Evolutionary conservation across 192 early-diverging fungal genomes (phyloP).

Genomic region (Coemansia umbellata): DNA sequence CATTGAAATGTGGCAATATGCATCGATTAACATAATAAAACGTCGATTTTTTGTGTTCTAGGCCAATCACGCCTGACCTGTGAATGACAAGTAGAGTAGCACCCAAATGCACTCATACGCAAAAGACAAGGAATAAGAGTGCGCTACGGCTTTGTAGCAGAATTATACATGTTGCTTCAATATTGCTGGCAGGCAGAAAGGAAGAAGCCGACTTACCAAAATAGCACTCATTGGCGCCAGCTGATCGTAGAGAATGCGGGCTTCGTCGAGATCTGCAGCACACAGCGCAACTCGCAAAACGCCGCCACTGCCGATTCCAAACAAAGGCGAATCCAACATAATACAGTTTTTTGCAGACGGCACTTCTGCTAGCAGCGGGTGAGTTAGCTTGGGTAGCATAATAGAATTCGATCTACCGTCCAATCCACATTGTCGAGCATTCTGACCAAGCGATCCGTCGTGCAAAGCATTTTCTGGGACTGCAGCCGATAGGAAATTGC

Average conservation of each 20-base stretch:
- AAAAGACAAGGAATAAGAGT: no score
- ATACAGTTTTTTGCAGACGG: constrained; percentile 62
- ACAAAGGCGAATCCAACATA: constrained; percentile 94
- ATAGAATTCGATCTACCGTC: constrained; percentile 29
- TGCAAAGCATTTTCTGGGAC: background rate
- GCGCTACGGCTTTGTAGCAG: no score
- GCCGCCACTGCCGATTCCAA: constrained; percentile 96
- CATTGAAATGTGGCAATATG: no score
- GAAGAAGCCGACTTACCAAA: constrained; percentile 54
- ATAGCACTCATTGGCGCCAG: constrained; percentile 88
- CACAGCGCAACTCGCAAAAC: constrained; percentile 91
- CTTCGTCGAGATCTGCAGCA: constrained; percentile 89
- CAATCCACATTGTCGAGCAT: background rate
- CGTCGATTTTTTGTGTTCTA: no score
- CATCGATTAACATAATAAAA: no score
- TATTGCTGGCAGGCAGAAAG: no score
- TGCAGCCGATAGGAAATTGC: background rate
- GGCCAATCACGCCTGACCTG: no score
- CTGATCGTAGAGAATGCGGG: constrained; percentile 89
- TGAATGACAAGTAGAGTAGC: no score
- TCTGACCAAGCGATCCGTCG: background rate
- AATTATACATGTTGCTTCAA: background rate
- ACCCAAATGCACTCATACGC: no score
- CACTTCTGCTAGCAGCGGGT: constrained; percentile 9
- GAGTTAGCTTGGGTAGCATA: background rate